Percentiles rank a stretch among this genome's conserved stretches.
These are phyloP conservation scores for Microdochium nivale DNA, from an alignment of 2,329 filamentous ascomycete genomes.

Conservation along the genomic window DNA sequence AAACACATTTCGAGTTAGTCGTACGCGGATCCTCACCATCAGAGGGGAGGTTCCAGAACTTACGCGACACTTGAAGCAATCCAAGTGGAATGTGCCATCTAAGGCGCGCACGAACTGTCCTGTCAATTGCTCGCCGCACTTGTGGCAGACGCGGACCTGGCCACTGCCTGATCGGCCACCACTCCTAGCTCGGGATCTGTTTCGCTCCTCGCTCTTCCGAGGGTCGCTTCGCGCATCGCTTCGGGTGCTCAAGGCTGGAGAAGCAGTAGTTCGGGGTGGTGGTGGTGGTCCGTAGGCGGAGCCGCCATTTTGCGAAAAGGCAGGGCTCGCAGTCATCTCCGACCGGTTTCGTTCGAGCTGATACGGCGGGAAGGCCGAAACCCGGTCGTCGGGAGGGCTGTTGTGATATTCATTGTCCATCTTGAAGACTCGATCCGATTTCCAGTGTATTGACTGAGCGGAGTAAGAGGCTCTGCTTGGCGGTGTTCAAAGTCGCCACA, in stretches of 20 bases:
- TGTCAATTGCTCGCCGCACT: constrained; percentile 79
- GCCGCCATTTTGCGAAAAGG: constrained; percentile 15
- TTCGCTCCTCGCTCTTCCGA: constrained; percentile 48
- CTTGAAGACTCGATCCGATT: constrained; percentile 7
- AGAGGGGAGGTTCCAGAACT: constrained; percentile 23
- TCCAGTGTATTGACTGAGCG: no score
- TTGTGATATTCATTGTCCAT: constrained; percentile 25
- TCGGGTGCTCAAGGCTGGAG: constrained; percentile 25
- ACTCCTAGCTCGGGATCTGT: constrained; percentile 43
- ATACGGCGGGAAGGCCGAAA: constrained; percentile 19
- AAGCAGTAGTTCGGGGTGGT: constrained; percentile 21
- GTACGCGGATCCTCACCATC: constrained; percentile 2
- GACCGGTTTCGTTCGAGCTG: constrained; percentile 22
- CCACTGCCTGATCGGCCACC: constrained; percentile 46
- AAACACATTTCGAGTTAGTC: constrained; percentile 4
- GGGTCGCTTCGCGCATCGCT: constrained; percentile 28
- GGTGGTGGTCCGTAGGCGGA: constrained; percentile 13
- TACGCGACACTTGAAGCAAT: constrained; percentile 97
- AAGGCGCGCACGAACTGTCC: constrained; percentile 94
- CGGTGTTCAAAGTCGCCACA: background rate
- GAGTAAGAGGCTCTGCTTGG: background rate
- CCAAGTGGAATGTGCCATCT: constrained; percentile 88
- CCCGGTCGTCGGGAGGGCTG: constrained; percentile 22
- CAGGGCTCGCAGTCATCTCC: constrained; percentile 21
- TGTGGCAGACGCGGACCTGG: constrained; percentile 64